Evolutionary conservation across 1,139 yeast species (phyloP).

Genomic region (Pichia sorboxylosa): DNA sequence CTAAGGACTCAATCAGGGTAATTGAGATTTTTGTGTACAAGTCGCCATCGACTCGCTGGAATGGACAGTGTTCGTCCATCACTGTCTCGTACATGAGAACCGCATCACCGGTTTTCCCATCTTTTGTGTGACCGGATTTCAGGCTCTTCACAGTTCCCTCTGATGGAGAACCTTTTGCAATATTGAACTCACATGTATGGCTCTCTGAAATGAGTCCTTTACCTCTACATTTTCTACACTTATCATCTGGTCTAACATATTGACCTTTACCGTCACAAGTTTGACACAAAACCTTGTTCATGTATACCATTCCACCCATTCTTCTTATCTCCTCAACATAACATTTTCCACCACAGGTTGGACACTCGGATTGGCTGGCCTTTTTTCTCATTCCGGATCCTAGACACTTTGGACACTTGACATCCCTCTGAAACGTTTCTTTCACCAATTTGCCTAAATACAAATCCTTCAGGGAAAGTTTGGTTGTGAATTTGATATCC

Average conservation of each 20-base stretch:
- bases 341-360: slow-evolving; percentile 68
- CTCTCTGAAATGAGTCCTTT: slow-evolving; percentile 50
- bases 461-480: slow-evolving; percentile 61
- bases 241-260: slow-evolving; percentile 51
- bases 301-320: slow-evolving; percentile 55
- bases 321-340: slow-evolving; percentile 45
- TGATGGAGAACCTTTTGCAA: slow-evolving; percentile 54
- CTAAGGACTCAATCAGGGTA: slow-evolving; percentile 67
- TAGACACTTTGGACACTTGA: slow-evolving; percentile 57
- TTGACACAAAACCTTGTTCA: slow-evolving; percentile 51
- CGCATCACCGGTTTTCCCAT: slow-evolving; percentile 65
- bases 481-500: slow-evolving; percentile 56
- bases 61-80: slow-evolving; percentile 25
- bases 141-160: slow-evolving; percentile 46
- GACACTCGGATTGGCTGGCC: slow-evolving; percentile 44
- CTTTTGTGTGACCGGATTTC: slow-evolving; percentile 71
- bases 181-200: slow-evolving; percentile 66
- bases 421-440: slow-evolving; percentile 61
- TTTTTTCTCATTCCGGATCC: slow-evolving; percentile 65
- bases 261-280: slow-evolving; percentile 67
- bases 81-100: slow-evolving; percentile 28
- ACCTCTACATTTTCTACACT: slow-evolving; percentile 71
- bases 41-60: slow-evolving; percentile 44
- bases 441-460: slow-evolving; percentile 75
- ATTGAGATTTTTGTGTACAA: slow-evolving; percentile 49